These are phyloP conservation scores for Saccharomyces hybrid DNA, from an alignment of 1,139 yeast species.

Conservation along the genomic window DNA sequence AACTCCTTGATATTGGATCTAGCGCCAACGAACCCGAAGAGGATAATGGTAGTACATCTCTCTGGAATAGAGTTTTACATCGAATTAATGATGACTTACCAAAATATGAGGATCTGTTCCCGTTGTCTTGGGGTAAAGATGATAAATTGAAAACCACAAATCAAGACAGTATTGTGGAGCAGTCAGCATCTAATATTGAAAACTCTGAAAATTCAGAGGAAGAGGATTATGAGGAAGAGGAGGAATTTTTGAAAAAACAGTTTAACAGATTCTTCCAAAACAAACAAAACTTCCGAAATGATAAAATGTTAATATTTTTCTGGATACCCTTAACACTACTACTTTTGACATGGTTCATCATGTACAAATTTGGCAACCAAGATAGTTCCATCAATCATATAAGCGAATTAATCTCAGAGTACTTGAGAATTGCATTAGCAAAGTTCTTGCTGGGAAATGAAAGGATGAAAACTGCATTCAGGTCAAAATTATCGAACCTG, in stretches of 20 bases:
- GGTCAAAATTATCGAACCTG: conserved; percentile 26
- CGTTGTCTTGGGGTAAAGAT: conserved; percentile 29
- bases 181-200: conserved; percentile 10
- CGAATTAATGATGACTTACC: conserved; percentile 60
- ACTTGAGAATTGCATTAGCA: conserved; percentile 48
- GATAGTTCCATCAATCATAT: conserved; percentile 21
- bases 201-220: conserved; percentile 9
- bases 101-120: conserved; percentile 76
- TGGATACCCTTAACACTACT: conserved; percentile 70
- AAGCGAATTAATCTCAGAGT: conserved; percentile 36
- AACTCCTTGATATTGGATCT: conserved; percentile 15
- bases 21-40: conserved; percentile 14
- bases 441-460: conserved; percentile 62
- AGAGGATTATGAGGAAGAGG: conserved; percentile 34
- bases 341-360: conserved; percentile 45
- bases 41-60: conserved; percentile 28
- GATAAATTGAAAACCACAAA: background rate
- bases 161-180: conserved; percentile 16
- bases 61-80: conserved; percentile 59
- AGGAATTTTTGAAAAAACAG: conserved; percentile 44
- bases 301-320: conserved; percentile 78
- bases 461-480: conserved; percentile 51
- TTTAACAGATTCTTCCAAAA: conserved; percentile 50
- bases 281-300: conserved; percentile 66
- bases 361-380: conserved; percentile 44